Conservation (phyloP, 208 protist genomes). For the Trypanosomatidae sp. region DNA sequence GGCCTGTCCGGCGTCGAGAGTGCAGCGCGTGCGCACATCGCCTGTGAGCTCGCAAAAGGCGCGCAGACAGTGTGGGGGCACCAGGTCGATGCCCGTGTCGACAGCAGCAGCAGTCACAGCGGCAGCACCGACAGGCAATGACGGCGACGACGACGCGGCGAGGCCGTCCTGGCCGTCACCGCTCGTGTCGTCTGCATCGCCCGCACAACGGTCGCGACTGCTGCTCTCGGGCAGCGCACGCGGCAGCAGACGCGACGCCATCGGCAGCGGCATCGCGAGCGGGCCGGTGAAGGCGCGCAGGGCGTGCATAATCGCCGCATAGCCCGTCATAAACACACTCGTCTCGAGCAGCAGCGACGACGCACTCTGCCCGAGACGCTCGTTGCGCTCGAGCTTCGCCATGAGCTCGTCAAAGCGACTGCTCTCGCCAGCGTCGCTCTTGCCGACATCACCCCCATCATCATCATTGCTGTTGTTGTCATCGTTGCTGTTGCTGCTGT, state of each 20-base stretch:
- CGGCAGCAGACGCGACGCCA: conserved; percentile 32
- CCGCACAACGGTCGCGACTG: background rate
- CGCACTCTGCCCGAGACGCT: conserved; percentile 16
- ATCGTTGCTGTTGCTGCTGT: no score
- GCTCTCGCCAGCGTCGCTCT: no score
- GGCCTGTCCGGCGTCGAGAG: conserved; percentile 67
- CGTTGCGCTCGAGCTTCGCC: conserved; percentile 65
- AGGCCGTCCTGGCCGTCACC: background rate
- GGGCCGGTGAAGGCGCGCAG: conserved; percentile 67
- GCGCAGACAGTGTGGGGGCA: conserved; percentile 65
- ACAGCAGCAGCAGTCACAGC: background rate
- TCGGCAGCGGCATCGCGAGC: conserved; percentile 73
- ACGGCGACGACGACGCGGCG: background rate
- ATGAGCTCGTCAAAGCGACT: conserved; percentile 31
- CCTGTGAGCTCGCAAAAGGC: conserved; percentile 64
- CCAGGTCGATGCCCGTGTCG: conserved; percentile 30
- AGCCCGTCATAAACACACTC: conserved; percentile 71
- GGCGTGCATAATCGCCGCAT: conserved; percentile 63
- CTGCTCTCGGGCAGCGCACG: conserved; percentile 1
- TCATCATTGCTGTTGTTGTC: no score
- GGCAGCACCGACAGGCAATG: background rate
- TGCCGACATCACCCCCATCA: no score
- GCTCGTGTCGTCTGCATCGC: background rate
- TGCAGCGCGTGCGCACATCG: conserved; percentile 34
- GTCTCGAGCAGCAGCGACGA: conserved; percentile 64